Conservation (phyloP, 1,284 basidiomycete genomes). For the Cryptococcus maquisensis region DNA sequence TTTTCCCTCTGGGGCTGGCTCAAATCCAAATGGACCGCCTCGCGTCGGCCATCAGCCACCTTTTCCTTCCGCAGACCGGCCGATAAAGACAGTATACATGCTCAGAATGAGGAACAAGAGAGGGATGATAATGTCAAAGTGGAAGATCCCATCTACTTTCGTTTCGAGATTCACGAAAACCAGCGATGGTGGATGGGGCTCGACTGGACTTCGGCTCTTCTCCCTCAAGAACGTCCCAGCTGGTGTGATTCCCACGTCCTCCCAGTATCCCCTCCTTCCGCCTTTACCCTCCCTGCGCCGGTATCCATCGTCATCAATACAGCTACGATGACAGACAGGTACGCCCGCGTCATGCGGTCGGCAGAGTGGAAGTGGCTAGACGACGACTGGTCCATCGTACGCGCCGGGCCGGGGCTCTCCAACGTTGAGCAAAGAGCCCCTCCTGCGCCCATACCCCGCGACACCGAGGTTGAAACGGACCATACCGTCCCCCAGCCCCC, state of each 20-base stretch:
- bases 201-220: constrained; percentile 86
- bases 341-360: constrained; percentile 57
- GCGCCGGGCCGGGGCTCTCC: constrained; percentile 21
- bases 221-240: constrained; percentile 83
- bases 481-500: neutral
- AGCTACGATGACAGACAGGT: constrained; percentile 37
- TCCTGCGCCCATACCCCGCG: constrained; percentile 13
- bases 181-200: constrained; percentile 75
- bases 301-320: constrained; percentile 52
- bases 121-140: constrained; percentile 17
- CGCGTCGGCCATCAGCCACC: constrained; percentile 38
- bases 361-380: constrained; percentile 84
- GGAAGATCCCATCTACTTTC: constrained; percentile 59
- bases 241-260: constrained; percentile 60
- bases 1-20: constrained; percentile 40
- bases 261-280: constrained; percentile 54
- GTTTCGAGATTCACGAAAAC: constrained; percentile 86
- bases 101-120: constrained; percentile 13
- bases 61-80: constrained; percentile 30
- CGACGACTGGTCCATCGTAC: constrained; percentile 73
- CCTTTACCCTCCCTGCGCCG: constrained; percentile 44
- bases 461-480: constrained; percentile 5
- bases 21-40: constrained; percentile 44
- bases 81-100: neutral
- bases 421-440: neutral